Conservation (phyloP, 2,329 filamentous ascomycete species). For the Magnaporthiopsis poae region DNA sequence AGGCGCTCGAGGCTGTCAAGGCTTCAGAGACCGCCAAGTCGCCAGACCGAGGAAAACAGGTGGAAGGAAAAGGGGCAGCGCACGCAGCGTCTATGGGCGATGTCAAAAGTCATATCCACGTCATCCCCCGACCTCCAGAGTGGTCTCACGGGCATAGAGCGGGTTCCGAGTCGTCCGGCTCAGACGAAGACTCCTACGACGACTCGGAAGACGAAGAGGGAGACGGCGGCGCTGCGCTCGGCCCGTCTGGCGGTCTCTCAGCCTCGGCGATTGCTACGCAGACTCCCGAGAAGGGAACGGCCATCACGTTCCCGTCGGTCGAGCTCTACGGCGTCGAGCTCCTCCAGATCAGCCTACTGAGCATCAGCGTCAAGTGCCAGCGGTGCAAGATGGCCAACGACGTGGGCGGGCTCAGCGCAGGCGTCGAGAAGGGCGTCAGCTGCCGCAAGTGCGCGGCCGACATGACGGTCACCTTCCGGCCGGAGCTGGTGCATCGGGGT, state of each 20-base stretch:
- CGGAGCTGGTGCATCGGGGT: slow-evolving; percentile 62
- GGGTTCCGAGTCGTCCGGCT: slow-evolving; percentile 31
- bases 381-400: slow-evolving; percentile 68
- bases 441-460: slow-evolving; percentile 51
- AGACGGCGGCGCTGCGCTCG: slow-evolving; percentile 25
- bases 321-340: slow-evolving; percentile 71
- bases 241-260: slow-evolving; percentile 18
- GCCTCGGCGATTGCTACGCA: slow-evolving; percentile 18
- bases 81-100: slow-evolving; percentile 21
- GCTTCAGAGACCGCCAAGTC: slow-evolving; percentile 13
- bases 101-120: slow-evolving; percentile 55
- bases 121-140: slow-evolving; percentile 68
- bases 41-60: neutral
- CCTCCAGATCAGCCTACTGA: slow-evolving; percentile 57
- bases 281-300: slow-evolving; percentile 56
- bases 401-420: slow-evolving; percentile 47
- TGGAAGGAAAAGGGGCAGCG: slow-evolving; percentile 15
- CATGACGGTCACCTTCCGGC: slow-evolving; percentile 47
- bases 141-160: slow-evolving; percentile 49
- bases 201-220: slow-evolving; percentile 28
- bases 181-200: slow-evolving; percentile 33
- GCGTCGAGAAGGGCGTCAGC: slow-evolving; percentile 35
- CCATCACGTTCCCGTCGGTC: slow-evolving; percentile 66
- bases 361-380: slow-evolving; percentile 65
- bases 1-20: slow-evolving; percentile 11